Conservation (phyloP, 2,329 filamentous ascomycete genomes). For the Penicillium crustosum region DNA sequence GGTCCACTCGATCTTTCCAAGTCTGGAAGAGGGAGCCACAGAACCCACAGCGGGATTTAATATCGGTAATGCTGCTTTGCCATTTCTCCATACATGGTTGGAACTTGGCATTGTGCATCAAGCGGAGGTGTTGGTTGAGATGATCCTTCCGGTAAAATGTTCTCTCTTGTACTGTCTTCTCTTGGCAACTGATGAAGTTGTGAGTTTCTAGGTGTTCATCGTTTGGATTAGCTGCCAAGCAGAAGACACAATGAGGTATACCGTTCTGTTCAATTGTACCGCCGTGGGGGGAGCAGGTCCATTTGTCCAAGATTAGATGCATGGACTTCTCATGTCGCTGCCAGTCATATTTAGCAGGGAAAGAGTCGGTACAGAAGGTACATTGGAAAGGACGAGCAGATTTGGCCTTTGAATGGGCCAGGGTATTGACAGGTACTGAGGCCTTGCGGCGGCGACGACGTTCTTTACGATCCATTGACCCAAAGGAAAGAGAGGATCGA, state of each 20-base stretch:
- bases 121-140: slow-evolving; percentile 59
- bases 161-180: slow-evolving; percentile 59
- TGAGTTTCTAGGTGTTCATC: slow-evolving; percentile 59
- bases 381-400: slow-evolving; percentile 55
- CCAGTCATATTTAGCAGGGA: slow-evolving; percentile 60
- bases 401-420: slow-evolving; percentile 43
- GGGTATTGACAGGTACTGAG: slow-evolving; percentile 43
- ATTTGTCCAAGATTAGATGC: slow-evolving; percentile 57
- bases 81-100: slow-evolving; percentile 57
- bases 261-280: slow-evolving; percentile 53
- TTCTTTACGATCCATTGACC: slow-evolving; percentile 59
- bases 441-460: slow-evolving; percentile 56
- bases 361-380: slow-evolving; percentile 59
- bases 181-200: slow-evolving; percentile 59
- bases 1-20: slow-evolving; percentile 47
- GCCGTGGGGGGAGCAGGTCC: slow-evolving; percentile 61
- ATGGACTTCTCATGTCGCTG: slow-evolving; percentile 60
- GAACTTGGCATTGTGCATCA: slow-evolving; percentile 61
- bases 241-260: slow-evolving; percentile 59
- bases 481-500: slow-evolving; percentile 56
- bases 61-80: slow-evolving; percentile 56
- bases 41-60: slow-evolving; percentile 52
- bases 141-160: slow-evolving; percentile 65
- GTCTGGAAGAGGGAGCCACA: slow-evolving; percentile 42
- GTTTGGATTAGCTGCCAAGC: slow-evolving; percentile 54